Evolutionary conservation across 352 stramenopile species (phyloP).

Genomic region (Phytophthora lateralis): DNA sequence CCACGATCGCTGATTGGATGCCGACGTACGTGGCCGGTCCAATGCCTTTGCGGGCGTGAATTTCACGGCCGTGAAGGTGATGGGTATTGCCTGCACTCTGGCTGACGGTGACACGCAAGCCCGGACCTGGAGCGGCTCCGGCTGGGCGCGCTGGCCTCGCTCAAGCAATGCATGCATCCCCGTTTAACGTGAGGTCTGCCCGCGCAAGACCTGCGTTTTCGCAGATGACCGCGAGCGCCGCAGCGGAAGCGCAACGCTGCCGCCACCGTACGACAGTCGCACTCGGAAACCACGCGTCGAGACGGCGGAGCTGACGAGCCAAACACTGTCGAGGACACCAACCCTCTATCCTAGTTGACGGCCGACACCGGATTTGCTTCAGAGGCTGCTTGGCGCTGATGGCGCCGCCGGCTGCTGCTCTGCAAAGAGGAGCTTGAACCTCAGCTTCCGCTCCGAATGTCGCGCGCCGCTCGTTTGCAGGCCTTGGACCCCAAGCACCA

Average conservation of each 20-base stretch:
- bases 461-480: conserved; percentile 26
- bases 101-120: conserved; percentile 30
- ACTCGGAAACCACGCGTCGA: conserved; percentile 17
- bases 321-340: conserved; percentile 9
- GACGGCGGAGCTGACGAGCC: conserved; percentile 1
- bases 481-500: conserved; percentile 19
- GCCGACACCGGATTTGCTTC: conserved; percentile 27
- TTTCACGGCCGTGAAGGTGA: conserved; percentile 13
- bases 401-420: too few species aligned
- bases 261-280: conserved; percentile 1
- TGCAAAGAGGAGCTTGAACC: neutral
- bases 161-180: conserved; percentile 5
- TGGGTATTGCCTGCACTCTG: conserved; percentile 23
- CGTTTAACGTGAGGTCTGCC: conserved; percentile 14
- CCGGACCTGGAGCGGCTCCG: neutral
- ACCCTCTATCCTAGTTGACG: neutral
- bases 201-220: conserved; percentile 31
- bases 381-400: conserved; percentile 6
- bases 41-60: conserved; percentile 5
- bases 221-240: conserved; percentile 25
- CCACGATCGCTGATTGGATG: conserved; percentile 26
- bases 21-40: conserved; percentile 27
- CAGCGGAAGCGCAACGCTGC: conserved; percentile 34
- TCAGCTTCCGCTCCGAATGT: conserved; percentile 16
- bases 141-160: conserved; percentile 5